Evolutionary conservation across 1,284 basidiomycete species (phyloP).

Genomic region (Inonotus hispidus): DNA sequence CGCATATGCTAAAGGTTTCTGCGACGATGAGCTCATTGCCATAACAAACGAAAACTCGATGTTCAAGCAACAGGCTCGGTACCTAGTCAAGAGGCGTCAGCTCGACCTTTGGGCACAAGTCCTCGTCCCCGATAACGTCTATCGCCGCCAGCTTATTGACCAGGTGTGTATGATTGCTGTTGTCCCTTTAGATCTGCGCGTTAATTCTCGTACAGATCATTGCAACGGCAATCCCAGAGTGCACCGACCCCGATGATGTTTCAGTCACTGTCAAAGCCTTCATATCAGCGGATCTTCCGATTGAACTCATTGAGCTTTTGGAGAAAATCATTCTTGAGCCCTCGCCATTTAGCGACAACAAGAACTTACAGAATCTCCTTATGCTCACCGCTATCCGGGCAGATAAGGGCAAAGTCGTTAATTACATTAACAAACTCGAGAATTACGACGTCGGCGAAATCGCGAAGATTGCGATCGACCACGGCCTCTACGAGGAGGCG

Average conservation of each 20-base stretch:
- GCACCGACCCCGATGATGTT: conserved; percentile 97
- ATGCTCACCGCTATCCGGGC: conserved; percentile 95
- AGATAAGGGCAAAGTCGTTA: conserved; percentile 98
- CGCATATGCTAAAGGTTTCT: conserved; percentile 98
- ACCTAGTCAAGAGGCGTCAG: conserved; percentile 94
- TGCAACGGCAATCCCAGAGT: conserved; percentile 94
- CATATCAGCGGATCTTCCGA: conserved; percentile 94
- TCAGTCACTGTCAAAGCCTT: conserved; percentile 99
- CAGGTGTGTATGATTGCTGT: conserved; percentile 49
- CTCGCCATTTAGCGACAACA: conserved; percentile 97
- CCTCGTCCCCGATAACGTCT: conserved; percentile 83
- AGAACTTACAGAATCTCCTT: conserved; percentile 91
- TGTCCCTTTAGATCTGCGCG: background rate
- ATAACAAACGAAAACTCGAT: conserved; percentile 99
- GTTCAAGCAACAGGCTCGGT: conserved; percentile 99
- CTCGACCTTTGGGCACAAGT: conserved; percentile 98
- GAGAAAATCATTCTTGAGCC: conserved; percentile 99
- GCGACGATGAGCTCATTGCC: conserved; percentile 94
- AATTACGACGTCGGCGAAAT: conserved; percentile 96
- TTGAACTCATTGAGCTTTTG: conserved; percentile 94
- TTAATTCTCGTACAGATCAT: conserved; percentile 51
- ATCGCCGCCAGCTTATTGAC: conserved; percentile 93
- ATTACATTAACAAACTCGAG: conserved; percentile 96
- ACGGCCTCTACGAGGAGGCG: conserved; percentile 95
- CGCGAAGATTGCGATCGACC: conserved; percentile 94